Conservation (phyloP, 208 protist genomes). For the Leptomonas seymouri region DNA sequence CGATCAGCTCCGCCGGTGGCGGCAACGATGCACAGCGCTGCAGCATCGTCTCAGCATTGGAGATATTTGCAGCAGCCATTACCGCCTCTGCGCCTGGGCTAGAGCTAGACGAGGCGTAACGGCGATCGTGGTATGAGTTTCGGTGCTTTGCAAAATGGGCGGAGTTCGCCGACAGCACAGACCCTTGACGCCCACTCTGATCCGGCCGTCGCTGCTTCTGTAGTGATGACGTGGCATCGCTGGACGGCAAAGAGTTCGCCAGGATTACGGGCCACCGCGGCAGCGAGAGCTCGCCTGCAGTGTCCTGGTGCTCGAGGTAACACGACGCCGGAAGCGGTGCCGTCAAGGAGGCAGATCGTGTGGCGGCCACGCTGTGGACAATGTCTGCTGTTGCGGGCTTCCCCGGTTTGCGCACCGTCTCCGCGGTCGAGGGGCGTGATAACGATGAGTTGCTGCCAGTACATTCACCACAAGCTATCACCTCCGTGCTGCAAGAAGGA, state of each 20-base stretch:
- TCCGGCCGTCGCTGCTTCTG: neutral
- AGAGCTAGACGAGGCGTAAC: conserved; percentile 12
- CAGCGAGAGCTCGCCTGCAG: neutral
- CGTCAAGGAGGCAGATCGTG: neutral
- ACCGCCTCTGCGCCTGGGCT: conserved; percentile 1
- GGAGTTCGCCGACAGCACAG: conserved; percentile 3
- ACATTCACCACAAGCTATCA: neutral
- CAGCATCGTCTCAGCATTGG: neutral
- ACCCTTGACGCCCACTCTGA: neutral
- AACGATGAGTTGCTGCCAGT: neutral
- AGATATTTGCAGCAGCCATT: neutral
- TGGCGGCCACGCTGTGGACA: too few relatives aligned
- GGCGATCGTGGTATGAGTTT: conserved; percentile 17
- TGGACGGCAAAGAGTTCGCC: too few relatives aligned
- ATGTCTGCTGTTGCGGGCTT: neutral
- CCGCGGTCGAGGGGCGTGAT: neutral
- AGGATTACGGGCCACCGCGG: neutral
- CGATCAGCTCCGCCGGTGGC: conserved; percentile 10
- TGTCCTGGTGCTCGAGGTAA: neutral
- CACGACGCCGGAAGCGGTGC: too few relatives aligned
- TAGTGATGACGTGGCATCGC: neutral
- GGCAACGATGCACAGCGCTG: neutral
- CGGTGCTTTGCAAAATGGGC: neutral
- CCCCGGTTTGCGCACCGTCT: neutral
- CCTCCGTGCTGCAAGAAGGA: neutral